These are phyloP conservation scores for Fusarium austroafricanum DNA, from an alignment of 2,329 filamentous ascomycete genomes.

Conservation along the genomic window DNA sequence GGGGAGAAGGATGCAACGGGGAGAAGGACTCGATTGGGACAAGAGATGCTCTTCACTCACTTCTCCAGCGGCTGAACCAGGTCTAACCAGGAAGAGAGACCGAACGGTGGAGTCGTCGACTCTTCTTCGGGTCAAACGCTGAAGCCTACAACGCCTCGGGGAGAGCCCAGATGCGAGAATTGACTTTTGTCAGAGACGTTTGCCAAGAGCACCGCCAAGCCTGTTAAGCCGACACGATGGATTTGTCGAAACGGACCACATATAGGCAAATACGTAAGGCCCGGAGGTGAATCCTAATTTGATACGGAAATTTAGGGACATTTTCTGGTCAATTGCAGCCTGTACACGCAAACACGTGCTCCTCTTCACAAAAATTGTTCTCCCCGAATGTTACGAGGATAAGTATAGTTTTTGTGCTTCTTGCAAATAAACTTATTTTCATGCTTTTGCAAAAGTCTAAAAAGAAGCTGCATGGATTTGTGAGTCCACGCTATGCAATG, in stretches of 20 bases:
- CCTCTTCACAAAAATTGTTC: neutral
- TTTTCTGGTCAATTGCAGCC: neutral
- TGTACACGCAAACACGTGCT: constrained; percentile 11
- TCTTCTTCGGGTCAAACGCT: neutral
- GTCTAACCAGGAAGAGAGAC: constrained; percentile 30
- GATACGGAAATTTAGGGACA: neutral
- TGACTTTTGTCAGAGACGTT: neutral
- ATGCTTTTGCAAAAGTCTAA: constrained; percentile 5
- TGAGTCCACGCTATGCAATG: neutral
- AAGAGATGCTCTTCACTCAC: neutral
- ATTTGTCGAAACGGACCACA: neutral
- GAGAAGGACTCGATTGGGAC: constrained; percentile 10
- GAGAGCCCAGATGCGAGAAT: neutral
- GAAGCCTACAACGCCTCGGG: neutral
- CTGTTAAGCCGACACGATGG: neutral
- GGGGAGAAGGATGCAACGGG: constrained; percentile 11
- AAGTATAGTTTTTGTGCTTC: constrained; percentile 17
- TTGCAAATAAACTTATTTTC: constrained; percentile 12
- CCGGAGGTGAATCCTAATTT: neutral
- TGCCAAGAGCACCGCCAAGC: neutral
- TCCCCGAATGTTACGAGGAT: neutral
- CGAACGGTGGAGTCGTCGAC: constrained; percentile 23
- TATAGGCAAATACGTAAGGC: neutral
- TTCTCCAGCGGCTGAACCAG: neutral
- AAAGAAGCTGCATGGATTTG: constrained; percentile 2